phyloP scores from a whole-genome alignment of 2,329 filamentous ascomycete genomes.

The Aureobasidium sp. region DNA sequence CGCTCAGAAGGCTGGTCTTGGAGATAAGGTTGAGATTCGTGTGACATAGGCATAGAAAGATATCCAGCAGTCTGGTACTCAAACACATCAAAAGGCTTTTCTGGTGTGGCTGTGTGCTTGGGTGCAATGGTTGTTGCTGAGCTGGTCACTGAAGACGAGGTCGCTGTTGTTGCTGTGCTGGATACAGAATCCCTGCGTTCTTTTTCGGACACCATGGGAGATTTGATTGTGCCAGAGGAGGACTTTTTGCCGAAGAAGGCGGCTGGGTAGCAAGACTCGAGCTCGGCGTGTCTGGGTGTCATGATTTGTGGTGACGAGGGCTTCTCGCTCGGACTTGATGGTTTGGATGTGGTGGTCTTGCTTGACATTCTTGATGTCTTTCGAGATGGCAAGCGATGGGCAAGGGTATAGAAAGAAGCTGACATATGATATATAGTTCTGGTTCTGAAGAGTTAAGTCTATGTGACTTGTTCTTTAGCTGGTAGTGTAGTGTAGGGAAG shows the following conservation, averaged over 20 bases:
- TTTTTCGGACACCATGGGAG: background rate
- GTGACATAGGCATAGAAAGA: background rate
- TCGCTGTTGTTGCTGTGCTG: background rate
- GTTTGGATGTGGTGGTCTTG: background rate
- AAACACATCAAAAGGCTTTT: constrained; percentile 1
- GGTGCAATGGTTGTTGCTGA: background rate
- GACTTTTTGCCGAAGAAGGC: background rate
- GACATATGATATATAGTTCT: background rate
- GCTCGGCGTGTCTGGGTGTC: background rate
- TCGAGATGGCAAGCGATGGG: background rate
- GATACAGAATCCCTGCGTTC: background rate
- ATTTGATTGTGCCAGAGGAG: background rate
- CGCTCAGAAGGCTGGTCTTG: background rate
- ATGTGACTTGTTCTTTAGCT: background rate
- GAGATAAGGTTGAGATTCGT: background rate
- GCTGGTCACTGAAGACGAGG: background rate
- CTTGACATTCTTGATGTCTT: background rate
- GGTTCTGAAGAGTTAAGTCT: background rate
- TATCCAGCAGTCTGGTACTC: constrained; percentile 3
- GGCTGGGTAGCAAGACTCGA: background rate
- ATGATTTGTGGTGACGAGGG: background rate
- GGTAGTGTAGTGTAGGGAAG: background rate
- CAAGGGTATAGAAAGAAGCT: no score
- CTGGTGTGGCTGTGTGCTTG: background rate
- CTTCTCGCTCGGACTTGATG: background rate